phyloP scores from a whole-genome alignment of 2,329 filamentous ascomycete species.

The Cercospora sesami region DNA sequence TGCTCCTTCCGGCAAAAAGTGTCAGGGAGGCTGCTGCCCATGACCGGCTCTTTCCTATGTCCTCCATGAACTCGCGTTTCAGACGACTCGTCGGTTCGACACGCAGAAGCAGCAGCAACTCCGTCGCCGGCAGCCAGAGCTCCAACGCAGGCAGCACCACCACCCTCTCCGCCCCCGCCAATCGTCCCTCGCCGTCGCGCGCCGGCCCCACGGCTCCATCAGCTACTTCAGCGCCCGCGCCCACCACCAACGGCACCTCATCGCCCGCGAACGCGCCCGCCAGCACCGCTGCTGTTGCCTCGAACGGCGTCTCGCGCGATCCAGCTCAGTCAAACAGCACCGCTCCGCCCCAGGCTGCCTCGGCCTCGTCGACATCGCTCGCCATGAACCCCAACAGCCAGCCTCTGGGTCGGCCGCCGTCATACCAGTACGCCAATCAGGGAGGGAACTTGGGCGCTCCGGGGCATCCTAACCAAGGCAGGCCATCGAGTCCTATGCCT shows the following conservation, averaged over 20 bases:
- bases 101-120: constrained; percentile 62
- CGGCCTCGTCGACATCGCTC: constrained; percentile 52
- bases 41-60: constrained; percentile 20
- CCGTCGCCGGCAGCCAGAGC: constrained; percentile 65
- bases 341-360: constrained; percentile 39
- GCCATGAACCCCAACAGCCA: constrained; percentile 52
- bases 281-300: constrained; percentile 25
- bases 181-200: constrained; percentile 32
- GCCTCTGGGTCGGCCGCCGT: constrained; percentile 60
- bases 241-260: constrained; percentile 37
- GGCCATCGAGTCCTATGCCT: constrained; percentile 49
- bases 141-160: constrained; percentile 36
- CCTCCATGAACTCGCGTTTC: constrained; percentile 76
- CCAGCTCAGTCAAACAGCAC: constrained; percentile 20
- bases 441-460: constrained; percentile 42
- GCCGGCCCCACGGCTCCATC: constrained; percentile 16
- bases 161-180: constrained; percentile 38
- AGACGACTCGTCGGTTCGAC: constrained; percentile 80
- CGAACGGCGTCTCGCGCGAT: constrained; percentile 44
- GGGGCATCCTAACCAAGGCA: constrained; percentile 46
- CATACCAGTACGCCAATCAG: constrained; percentile 59
- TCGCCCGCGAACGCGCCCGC: constrained; percentile 33
- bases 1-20: constrained; percentile 9
- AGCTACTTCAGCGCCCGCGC: constrained; percentile 18
- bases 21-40: constrained; percentile 12